A percentile compares a stretch with the other conserved stretches of the same genome.
These are phyloP conservation scores for Corylus avellana DNA, from an alignment of 306 rosid genomes.

Conservation along the genomic window DNA sequence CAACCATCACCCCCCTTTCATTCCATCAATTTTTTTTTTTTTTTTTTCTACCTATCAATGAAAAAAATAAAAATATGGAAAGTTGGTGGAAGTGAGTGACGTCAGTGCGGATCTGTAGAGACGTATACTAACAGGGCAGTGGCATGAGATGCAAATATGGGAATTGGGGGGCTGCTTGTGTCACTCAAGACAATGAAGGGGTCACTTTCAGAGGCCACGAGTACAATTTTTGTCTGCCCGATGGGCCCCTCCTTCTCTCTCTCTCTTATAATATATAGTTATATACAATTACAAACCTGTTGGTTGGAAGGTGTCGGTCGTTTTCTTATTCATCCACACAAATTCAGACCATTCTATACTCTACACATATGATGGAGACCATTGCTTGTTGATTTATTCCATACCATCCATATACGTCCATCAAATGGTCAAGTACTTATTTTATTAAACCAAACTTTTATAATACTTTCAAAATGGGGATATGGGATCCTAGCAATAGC, in stretches of 20 bases:
- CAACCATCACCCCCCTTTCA: too few relatives aligned
- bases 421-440: too few relatives aligned
- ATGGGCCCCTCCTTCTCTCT: conserved; percentile 26
- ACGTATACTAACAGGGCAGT: background rate
- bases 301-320: conserved; percentile 49
- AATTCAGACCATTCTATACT: conserved; percentile 25
- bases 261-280: too few relatives aligned
- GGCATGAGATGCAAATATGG: conserved; percentile 38
- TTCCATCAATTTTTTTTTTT: too few relatives aligned
- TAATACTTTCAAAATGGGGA: too few relatives aligned
- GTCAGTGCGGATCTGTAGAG: too few relatives aligned
- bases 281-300: background rate
- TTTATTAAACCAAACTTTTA: too few relatives aligned
- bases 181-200: conserved; percentile 26
- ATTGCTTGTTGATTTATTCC: background rate
- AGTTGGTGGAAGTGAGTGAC: too few relatives aligned
- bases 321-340: conserved; percentile 26
- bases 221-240: conserved; percentile 43
- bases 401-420: too few relatives aligned
- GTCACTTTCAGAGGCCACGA: conserved; percentile 36
- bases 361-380: background rate
- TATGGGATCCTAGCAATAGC: too few relatives aligned
- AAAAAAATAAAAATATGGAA: too few relatives aligned
- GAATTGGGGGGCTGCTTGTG: conserved; percentile 28
- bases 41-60: too few relatives aligned